Percentiles rank a stretch among this genome's conserved stretches.
These are phyloP conservation scores for Cyclocybe aegerita DNA, from an alignment of 768 basidiomycete genomes.

Conservation along the genomic window DNA sequence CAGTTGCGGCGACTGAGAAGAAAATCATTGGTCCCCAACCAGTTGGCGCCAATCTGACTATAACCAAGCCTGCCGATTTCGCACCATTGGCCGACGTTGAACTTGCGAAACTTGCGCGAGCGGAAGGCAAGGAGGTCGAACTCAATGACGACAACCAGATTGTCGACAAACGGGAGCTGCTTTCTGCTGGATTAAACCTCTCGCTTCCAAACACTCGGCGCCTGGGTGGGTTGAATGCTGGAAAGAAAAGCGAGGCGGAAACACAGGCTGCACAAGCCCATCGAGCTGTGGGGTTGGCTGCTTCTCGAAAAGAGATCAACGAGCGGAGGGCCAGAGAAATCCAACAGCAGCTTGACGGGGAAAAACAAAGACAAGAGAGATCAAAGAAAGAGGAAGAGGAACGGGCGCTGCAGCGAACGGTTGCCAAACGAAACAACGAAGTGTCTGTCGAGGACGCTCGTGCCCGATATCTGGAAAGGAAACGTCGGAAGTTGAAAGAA, in stretches of 20 bases:
- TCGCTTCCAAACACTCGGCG: constrained; percentile 78
- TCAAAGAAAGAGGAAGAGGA: constrained; percentile 61
- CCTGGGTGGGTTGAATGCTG: constrained; percentile 45
- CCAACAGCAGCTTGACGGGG: constrained; percentile 74
- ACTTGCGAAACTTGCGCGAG: constrained; percentile 66
- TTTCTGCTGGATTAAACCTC: constrained; percentile 91
- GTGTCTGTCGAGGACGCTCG: constrained; percentile 71
- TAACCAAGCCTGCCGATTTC: constrained; percentile 69
- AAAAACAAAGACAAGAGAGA: constrained; percentile 55
- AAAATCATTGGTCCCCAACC: constrained; percentile 65
- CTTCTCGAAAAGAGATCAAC: constrained; percentile 78
- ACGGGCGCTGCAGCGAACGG: constrained; percentile 62
- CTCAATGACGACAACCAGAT: constrained; percentile 97
- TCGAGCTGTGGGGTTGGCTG: constrained; percentile 83
- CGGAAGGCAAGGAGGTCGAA: constrained; percentile 83
- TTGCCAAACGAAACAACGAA: constrained; percentile 76
- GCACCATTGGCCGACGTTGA: constrained; percentile 69
- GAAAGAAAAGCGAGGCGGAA: constrained; percentile 16
- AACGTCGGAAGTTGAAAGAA: constrained; percentile 70
- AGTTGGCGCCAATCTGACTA: constrained; percentile 66
- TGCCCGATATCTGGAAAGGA: constrained; percentile 75
- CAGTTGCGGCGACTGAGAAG: constrained; percentile 74
- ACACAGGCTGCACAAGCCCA: constrained; percentile 42
- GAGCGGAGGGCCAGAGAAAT: constrained; percentile 81
- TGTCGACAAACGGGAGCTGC: constrained; percentile 90